Base-by-base conservation (phyloP, 2,329 filamentous ascomycete species). In the Colletotrichum sp. region DNA sequence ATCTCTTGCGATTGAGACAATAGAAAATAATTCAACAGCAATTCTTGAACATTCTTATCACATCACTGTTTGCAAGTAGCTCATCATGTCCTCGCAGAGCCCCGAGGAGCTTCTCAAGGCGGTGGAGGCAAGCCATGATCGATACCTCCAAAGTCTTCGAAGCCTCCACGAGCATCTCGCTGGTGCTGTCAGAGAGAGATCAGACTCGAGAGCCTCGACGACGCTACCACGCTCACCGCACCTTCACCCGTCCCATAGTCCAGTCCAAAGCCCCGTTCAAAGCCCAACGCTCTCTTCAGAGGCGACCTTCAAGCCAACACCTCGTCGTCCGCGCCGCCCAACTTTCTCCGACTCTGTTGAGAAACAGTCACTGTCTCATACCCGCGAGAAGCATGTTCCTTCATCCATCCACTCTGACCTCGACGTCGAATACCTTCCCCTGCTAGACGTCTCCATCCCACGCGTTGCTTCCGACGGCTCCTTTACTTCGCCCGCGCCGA, bases 181-280 rank as follows among this genome's bases (percentile, higher is more conserved):
- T 18, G 32, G 55, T 26, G 68, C 67, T 7, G 74, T 59, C 32
- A 59, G 63, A 26, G 69, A 77, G 21, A 68, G 73, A 63, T 52
- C 69, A 24, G 77, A 68, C 24, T 66, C 65, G n/a, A 60, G 34
- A 12, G 18, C 65, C 21, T n/a, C 34, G 8, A 21, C 60, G 26
- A 57, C 55, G 86, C 26, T 69, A 9, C 84, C 78, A 89, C 79
- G 80, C 91, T 88, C 78, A 88, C 87, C 39, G 85, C 86, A 28
- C 92, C 90, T 30, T 91, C 89, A 30, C 9, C 69, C 66, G 2
- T 65, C 72, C 3, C 66, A 66, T n/a, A 78, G 76, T n/a, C 76
- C 76, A 3, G 44, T 57, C 4, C 66, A 72, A 18, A 77, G 72
- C 26, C 76, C 76, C 5, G 44, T 62, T 8, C 64, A 74, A 10